phyloP scores from a whole-genome alignment of 2,329 filamentous ascomycete species.

The Myriosclerotinia duriaeana region DNA sequence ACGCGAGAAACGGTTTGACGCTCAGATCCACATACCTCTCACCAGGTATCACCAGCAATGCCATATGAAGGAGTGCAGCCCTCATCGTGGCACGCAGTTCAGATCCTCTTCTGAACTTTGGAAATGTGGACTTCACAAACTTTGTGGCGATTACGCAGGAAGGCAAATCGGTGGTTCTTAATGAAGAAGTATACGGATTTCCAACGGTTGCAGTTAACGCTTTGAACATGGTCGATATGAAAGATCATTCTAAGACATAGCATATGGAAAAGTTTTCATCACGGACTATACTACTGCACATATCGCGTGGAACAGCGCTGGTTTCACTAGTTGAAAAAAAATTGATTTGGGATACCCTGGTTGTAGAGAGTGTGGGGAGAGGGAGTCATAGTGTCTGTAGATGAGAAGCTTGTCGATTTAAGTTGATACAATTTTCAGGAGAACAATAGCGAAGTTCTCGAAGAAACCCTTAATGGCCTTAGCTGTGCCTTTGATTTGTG shows the following conservation, averaged over 20 bases:
- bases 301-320: not conserved
- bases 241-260: no score
- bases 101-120: not conserved
- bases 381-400: not conserved
- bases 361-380: not conserved
- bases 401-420: not conserved
- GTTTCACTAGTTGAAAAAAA: no score
- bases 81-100: not conserved
- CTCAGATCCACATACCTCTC: no score
- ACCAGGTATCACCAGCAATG: no score
- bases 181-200: no score
- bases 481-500: not conserved
- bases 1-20: not conserved
- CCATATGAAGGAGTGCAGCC: not conserved
- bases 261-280: no score
- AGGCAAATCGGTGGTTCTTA: not conserved
- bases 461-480: not conserved
- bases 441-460: not conserved
- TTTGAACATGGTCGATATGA: no score
- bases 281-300: not conserved
- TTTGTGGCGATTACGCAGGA: not conserved
- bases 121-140: not conserved
- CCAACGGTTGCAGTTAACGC: no score
- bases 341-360: not conserved
- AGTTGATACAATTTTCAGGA: not conserved